Base-by-base conservation (phyloP, 2,329 filamentous ascomycete species). In the Aspergillus intermedius region DNA sequence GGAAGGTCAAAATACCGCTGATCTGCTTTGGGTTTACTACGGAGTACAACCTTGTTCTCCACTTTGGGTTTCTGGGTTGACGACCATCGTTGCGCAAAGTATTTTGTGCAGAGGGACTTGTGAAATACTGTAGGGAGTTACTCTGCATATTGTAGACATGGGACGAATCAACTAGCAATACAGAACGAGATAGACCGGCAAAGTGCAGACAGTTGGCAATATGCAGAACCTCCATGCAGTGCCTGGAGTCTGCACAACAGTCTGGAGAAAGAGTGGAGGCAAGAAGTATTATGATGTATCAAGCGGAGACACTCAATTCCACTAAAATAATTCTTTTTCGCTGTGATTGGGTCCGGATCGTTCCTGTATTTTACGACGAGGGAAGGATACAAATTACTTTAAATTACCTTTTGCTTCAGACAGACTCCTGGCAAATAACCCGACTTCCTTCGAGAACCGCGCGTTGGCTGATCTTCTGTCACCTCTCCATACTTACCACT, bases 1-100 rank as follows among this genome's bases (percentile, higher is more conserved):
- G 19, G 28, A 30, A 30, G 25, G 37, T 13, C 15, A 37, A 44
- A 46, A 45, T 40, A 40, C 41, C 23, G 53, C 51, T 51, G 53
- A 55, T 55, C 51, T 46, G 41, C 46, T 43, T 48, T 44, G 42
- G 48, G 42, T 43, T 45, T 52, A 21, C 17, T 19, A 19, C 17
- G 17, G 17, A 19, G 17, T 19, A 2, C 46, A 47, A 40, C 44
- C 32, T 40, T 49, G 15, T 45, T 51, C 54, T 45, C 54, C 54
- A 56, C 54, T 51, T 22, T 41, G 46, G 52, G 50, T 56, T 47
- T 54, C 52, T 51, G 50, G 43, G 41, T 39, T 45, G 47, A 53
- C 37, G 45, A 45, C 43, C 46, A 43, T 53, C 47, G 50, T 45
- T 40, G 21, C 25, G 13, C 22, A 17, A 15, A 15, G 34, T 15